These are phyloP conservation scores for Euphorbia celastroides DNA, from an alignment of 441 rosid genomes.

Conservation along the genomic window DNA sequence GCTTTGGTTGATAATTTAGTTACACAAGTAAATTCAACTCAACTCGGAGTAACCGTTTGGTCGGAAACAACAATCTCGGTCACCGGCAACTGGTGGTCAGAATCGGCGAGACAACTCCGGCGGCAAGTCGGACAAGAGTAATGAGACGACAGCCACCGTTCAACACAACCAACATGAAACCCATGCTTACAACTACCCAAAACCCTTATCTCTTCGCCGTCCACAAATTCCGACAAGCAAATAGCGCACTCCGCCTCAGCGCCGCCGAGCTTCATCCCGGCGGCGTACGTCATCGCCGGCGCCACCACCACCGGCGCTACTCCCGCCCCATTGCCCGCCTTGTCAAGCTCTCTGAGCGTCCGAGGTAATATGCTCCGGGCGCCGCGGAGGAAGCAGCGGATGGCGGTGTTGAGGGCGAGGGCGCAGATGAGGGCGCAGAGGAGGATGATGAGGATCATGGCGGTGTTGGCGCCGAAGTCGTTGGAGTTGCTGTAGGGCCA, in stretches of 20 bases:
- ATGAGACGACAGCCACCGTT: slow-evolving; percentile 49
- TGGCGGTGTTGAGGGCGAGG: slow-evolving; percentile 48
- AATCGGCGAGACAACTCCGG: slow-evolving; percentile 36
- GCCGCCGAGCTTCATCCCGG: slow-evolving; percentile 48
- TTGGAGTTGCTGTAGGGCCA: slow-evolving; percentile 39
- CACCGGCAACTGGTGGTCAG: background rate
- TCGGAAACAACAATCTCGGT: background rate
- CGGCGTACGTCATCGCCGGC: slow-evolving; percentile 21
- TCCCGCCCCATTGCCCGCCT: slow-evolving; percentile 29
- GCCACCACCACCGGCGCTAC: slow-evolving; percentile 11
- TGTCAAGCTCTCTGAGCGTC: slow-evolving; percentile 21
- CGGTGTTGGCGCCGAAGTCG: slow-evolving; percentile 50
- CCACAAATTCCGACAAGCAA: slow-evolving; percentile 71
- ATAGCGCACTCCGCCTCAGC: slow-evolving; percentile 61
- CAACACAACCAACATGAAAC: slow-evolving; percentile 64
- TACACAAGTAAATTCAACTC: background rate
- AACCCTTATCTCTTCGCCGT: slow-evolving; percentile 62
- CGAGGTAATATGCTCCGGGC: slow-evolving; percentile 17
- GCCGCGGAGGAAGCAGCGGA: slow-evolving; percentile 50
- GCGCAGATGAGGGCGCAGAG: slow-evolving; percentile 58
- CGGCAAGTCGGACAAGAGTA: slow-evolving; percentile 82
- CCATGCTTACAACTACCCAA: slow-evolving; percentile 66
- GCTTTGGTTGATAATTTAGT: no score
- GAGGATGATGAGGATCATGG: slow-evolving; percentile 47
- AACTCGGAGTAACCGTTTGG: background rate